Evolutionary conservation across 2,329 filamentous ascomycete species (phyloP).

Genomic region (Ceratocystis lukuohia): DNA sequence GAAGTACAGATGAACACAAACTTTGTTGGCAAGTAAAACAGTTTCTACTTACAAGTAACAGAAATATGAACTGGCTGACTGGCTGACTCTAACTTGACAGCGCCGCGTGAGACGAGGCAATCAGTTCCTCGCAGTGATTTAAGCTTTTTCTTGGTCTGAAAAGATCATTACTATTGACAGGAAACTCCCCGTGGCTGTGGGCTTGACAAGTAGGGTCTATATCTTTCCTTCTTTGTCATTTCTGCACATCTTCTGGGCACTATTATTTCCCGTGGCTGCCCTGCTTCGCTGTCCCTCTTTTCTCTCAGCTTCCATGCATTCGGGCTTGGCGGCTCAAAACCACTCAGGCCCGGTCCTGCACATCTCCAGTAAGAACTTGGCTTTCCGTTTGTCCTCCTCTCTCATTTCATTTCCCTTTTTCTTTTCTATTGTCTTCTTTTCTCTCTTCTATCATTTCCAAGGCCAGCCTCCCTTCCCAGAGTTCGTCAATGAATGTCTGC

Average conservation of each 20-base stretch:
- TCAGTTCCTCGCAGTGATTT: neutral
- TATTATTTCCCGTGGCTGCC: neutral
- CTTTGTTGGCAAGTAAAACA: neutral
- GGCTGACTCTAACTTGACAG: too few relatives aligned
- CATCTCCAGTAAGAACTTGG: neutral
- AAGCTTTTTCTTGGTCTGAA: too few relatives aligned
- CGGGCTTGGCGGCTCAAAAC: neutral
- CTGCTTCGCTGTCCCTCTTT: neutral
- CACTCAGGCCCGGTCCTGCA: neutral
- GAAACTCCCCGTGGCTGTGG: too few relatives aligned
- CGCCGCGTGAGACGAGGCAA: neutral
- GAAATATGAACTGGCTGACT: neutral
- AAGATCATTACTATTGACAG: too few relatives aligned
- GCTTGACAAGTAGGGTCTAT: too few relatives aligned
- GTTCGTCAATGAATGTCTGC: neutral
- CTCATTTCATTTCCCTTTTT: neutral
- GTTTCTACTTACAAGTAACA: neutral
- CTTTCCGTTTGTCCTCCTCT: neutral
- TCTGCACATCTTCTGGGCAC: neutral
- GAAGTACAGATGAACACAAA: conserved; percentile 1
- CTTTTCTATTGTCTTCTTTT: neutral
- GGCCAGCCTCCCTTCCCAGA: neutral
- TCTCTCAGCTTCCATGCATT: neutral
- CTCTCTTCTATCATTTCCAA: neutral
- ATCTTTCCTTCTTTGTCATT: neutral